These are phyloP conservation scores for Coemansia sp. DNA, from an alignment of 192 early-diverging fungal species.

Conservation along the genomic window DNA sequence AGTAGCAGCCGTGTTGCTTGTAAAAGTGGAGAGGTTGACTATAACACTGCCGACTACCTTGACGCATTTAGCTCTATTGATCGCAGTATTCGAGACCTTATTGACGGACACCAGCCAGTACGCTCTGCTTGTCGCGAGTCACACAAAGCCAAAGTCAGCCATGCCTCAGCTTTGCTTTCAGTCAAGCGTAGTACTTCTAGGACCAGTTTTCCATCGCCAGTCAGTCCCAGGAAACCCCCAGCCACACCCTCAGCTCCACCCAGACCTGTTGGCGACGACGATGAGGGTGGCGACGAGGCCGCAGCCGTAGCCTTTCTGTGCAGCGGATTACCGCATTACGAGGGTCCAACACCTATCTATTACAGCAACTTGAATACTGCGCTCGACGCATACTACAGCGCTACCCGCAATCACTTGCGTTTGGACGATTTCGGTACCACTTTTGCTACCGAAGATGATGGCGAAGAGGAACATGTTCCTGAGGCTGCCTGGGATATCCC, in stretches of 20 bases:
- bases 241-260: not conserved
- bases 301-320: constrained; percentile 50
- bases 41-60: constrained; percentile 32
- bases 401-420: not conserved
- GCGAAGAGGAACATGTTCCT: not conserved
- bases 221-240: not conserved
- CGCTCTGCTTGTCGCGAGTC: not conserved
- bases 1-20: not conserved
- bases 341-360: constrained; percentile 35
- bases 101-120: constrained; percentile 10
- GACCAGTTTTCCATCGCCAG: not conserved
- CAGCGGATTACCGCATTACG: constrained; percentile 49
- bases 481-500: constrained; percentile 6
- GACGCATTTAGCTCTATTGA: constrained; percentile 42
- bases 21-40: constrained; percentile 2
- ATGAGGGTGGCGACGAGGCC: constrained; percentile 33
- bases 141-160: not conserved
- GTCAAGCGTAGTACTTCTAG: not conserved
- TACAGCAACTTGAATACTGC: constrained; percentile 28
- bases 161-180: not conserved
- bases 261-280: constrained; percentile 1
- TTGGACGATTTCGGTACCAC: not conserved
- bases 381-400: constrained; percentile 12
- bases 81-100: constrained; percentile 42
- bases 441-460: not conserved